A percentile compares a stretch with the other conserved stretches of the same genome.
phyloP scores from a whole-genome alignment of 2,329 filamentous ascomycete species.

The Botrytis medusae region DNA sequence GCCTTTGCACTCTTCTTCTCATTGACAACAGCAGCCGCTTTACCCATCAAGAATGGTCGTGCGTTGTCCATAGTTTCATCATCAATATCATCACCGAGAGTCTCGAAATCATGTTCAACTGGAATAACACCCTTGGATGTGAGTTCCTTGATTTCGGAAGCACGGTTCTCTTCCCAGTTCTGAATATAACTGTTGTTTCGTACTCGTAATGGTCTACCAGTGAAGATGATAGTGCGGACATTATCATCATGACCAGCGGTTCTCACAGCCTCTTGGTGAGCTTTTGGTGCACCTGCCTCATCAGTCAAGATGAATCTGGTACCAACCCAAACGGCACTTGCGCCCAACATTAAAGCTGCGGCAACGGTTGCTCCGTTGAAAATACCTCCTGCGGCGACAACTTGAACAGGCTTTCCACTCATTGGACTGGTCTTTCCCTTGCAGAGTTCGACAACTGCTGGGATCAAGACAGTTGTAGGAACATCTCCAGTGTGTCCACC shows the following conservation, averaged over 20 bases:
- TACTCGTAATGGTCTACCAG: constrained; percentile 89
- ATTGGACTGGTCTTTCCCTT: constrained; percentile 81
- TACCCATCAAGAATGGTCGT: constrained; percentile 91
- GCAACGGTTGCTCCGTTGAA: constrained; percentile 90
- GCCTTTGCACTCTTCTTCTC: constrained; percentile 88
- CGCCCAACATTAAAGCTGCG: constrained; percentile 88
- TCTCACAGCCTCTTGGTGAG: constrained; percentile 92
- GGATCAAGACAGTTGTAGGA: constrained; percentile 85
- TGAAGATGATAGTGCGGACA: constrained; percentile 97
- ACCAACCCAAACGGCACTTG: constrained; percentile 91
- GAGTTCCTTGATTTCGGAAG: constrained; percentile 86
- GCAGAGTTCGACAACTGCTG: constrained; percentile 80
- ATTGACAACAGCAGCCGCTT: constrained; percentile 89
- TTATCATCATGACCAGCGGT: constrained; percentile 95
- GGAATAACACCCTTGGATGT: constrained; percentile 87
- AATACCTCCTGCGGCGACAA: constrained; percentile 90
- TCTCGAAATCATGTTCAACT: constrained; percentile 92
- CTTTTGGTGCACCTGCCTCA: constrained; percentile 89
- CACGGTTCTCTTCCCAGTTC: constrained; percentile 91
- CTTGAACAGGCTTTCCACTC: constrained; percentile 83
- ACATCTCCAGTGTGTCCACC: constrained; percentile 96
- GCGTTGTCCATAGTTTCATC: constrained; percentile 89
- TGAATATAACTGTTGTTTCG: constrained; percentile 90
- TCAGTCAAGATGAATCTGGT: constrained; percentile 93
- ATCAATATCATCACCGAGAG: constrained; percentile 66